A percentile compares a stretch with the other conserved stretches of the same genome.
Evolutionary conservation across 805 yeast species (phyloP).

Genomic region (Candida pseudofarinosa): DNA sequence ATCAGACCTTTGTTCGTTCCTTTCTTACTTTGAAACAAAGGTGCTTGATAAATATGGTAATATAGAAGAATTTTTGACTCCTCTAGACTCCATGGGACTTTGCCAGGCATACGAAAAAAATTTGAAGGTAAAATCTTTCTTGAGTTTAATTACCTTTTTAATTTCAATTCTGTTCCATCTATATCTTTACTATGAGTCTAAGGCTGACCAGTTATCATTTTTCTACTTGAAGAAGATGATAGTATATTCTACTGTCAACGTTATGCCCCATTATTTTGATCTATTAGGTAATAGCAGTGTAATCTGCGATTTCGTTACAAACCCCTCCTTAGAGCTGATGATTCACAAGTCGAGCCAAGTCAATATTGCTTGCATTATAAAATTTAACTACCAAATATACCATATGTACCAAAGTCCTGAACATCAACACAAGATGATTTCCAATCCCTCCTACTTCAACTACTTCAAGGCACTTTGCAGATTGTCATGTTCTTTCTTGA

Average conservation of each 20-base stretch:
- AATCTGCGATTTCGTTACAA: conserved; percentile 37
- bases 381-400: conserved; percentile 26
- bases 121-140: conserved; percentile 21
- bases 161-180: conserved; percentile 40
- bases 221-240: conserved; percentile 35
- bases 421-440: conserved; percentile 16
- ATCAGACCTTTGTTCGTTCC: conserved; percentile 27
- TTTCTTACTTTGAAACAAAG: conserved; percentile 34
- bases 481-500: conserved; percentile 20
- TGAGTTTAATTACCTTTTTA: conserved; percentile 28
- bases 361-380: conserved; percentile 24
- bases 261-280: conserved; percentile 34
- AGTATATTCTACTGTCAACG: conserved; percentile 22
- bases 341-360: conserved; percentile 31
- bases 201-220: conserved; percentile 31
- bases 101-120: conserved; percentile 10
- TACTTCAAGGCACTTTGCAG: conserved; percentile 17
- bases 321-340: conserved; percentile 29
- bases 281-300: conserved; percentile 25
- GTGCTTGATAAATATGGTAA: conserved; percentile 28
- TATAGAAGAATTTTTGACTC: conserved; percentile 14
- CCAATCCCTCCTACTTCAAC: conserved; percentile 12
- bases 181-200: conserved; percentile 34
- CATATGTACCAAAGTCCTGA: conserved; percentile 16
- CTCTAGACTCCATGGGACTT: conserved; percentile 6